Evolutionary conservation across 192 early-diverging fungal genomes (phyloP), one percentile per base, ranked within the genome.

Genomic region (Coemansia sp.): DNA sequence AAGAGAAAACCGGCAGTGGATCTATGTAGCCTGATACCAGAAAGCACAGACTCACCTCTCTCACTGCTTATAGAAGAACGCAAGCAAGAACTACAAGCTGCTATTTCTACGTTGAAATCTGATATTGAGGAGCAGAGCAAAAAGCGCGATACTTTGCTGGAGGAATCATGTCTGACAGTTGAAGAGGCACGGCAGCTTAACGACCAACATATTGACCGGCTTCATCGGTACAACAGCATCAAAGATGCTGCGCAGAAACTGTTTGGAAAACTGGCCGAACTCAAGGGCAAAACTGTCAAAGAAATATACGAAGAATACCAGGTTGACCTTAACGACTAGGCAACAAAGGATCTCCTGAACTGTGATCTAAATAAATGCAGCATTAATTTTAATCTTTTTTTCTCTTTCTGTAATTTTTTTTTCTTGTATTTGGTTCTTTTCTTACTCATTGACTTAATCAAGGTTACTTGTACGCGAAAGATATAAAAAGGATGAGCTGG

Each of bases 221-320:
- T 76, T 50, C 72, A 76, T 35, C 58, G 62, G 50, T 76, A 76
- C 63, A 76, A 76, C 62, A 66, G 70, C 28, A 70, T 69, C 23
- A 76, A 76, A 42, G 72, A 76, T 35, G 66, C 66, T 3, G 73
- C 61, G 0, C 73, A 76, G 57, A 55, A 64, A 11, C 51, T 76
- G 63, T 76, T 76, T 55, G 73, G 73, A 19, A 76, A 76, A 55
- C 59, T 76, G 23, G 73, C 73, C 6, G 66, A 76, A 41, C 63
- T 76, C 0, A 59, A 61, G 35, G 73, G 66, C 30, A 76, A 70
- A 38, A 65, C 63, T 2, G 63, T 77, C 67, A 77, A 77, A 46
- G 73, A 70, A 0, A 41, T 77, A 0, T 70, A 77, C 50, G 31
- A 36, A 8, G 67, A 69, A 14, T 70, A 77, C 39, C 39, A 55